Evolutionary conservation across 2,329 filamentous ascomycete genomes (phyloP).

Genomic region (Allantophomopsis cytisporea): DNA sequence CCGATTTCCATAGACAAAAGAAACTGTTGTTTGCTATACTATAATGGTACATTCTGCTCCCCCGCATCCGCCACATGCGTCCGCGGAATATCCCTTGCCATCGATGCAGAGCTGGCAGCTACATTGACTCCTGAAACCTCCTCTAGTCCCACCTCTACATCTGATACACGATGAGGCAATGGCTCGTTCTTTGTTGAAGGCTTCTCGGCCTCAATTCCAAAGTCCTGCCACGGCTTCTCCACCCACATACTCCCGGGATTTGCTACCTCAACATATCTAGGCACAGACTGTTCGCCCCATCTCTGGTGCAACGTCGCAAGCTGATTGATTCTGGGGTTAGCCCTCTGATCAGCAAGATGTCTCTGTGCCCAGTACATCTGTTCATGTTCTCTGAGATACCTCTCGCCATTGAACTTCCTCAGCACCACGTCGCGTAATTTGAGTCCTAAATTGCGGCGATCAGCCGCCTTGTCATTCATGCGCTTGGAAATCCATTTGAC

Average conservation of each 20-base stretch:
- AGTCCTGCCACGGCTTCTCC: background rate
- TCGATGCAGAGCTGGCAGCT: no score
- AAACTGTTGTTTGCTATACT: no score
- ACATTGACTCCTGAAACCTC: no score
- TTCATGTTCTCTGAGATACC: conserved; percentile 38
- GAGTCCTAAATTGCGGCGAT: conserved; percentile 39
- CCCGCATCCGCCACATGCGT: no score
- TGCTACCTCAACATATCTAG: background rate
- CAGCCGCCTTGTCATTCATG: conserved; percentile 45
- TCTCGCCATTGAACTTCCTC: conserved; percentile 37
- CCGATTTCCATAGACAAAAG: no score
- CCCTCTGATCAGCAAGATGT: background rate
- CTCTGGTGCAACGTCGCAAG: background rate
- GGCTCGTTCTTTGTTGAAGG: no score
- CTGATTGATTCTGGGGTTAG: background rate
- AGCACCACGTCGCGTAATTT: conserved; percentile 37
- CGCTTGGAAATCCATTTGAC: conserved; percentile 37
- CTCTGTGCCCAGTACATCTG: conserved; percentile 3
- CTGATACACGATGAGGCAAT: no score
- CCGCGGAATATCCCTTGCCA: no score
- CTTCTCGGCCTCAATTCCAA: background rate
- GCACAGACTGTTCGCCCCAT: background rate
- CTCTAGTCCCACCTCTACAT: no score
- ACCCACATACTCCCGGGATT: background rate
- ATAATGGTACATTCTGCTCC: no score